phyloP scores from a whole-genome alignment of 2,329 filamentous ascomycete genomes.

The Arthrobotrys sinensis region DNA sequence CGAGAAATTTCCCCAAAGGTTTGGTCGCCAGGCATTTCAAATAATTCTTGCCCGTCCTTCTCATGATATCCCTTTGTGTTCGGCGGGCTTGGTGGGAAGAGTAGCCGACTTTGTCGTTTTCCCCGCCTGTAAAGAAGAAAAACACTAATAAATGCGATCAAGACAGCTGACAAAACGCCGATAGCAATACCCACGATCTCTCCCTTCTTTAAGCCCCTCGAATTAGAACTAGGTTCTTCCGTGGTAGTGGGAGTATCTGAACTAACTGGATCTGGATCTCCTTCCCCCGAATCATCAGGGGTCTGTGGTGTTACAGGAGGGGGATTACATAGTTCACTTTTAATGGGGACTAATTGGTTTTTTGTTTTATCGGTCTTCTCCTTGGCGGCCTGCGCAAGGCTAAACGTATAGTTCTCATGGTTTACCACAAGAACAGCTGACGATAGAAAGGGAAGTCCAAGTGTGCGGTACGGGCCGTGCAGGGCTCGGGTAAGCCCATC shows the following conservation, averaged over 20 bases:
- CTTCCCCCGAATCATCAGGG: not conserved
- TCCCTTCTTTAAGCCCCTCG: not conserved
- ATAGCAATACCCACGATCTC: not conserved
- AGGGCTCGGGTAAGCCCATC: not conserved
- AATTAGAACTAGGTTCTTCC: not conserved
- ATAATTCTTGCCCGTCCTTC: conserved; percentile 1
- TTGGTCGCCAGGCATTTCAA: conserved; percentile 11
- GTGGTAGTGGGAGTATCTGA: not conserved
- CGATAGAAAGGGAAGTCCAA: conserved; percentile 24
- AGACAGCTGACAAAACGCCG: not conserved
- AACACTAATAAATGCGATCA: not conserved
- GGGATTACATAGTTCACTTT: not conserved
- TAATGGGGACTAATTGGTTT: not conserved
- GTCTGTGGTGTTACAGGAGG: not conserved
- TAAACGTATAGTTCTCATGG: conserved; percentile 18
- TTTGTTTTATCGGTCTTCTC: not conserved
- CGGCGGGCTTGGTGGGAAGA: not conserved
- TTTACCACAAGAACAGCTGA: not conserved
- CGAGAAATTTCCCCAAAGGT: not conserved
- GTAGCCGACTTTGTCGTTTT: not conserved
- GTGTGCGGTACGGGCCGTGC: not conserved
- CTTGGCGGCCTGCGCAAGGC: not conserved
- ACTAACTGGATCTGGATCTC: not conserved
- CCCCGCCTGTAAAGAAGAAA: conserved; percentile 1
- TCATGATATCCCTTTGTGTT: conserved; percentile 1